These are phyloP conservation scores for Cyclotella atomus DNA, from an alignment of 108 stramenopile genomes.

Conservation along the genomic window DNA sequence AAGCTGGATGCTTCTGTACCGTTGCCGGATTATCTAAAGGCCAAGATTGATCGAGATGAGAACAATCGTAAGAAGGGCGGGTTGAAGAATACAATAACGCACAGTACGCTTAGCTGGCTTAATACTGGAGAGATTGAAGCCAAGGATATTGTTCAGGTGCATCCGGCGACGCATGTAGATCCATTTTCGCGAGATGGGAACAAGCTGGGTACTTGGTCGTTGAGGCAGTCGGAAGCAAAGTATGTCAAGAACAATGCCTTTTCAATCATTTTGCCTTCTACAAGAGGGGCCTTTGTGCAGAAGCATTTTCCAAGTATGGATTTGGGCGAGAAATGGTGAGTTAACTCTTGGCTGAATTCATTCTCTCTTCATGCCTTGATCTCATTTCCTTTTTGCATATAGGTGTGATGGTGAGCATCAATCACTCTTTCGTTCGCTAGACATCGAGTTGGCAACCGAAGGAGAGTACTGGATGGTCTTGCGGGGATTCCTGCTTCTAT, in stretches of 20 bases:
- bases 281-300: conserved; percentile 32
- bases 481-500: conserved; percentile 82
- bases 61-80: conserved; percentile 55
- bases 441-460: conserved; percentile 88
- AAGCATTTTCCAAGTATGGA: conserved; percentile 40
- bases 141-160: conserved; percentile 80
- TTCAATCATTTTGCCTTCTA: conserved; percentile 59
- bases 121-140: conserved; percentile 62
- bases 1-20: conserved; percentile 47
- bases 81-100: conserved; percentile 38
- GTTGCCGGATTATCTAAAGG: conserved; percentile 67
- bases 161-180: conserved; percentile 79
- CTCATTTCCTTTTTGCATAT: not conserved
- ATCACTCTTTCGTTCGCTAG: conserved; percentile 63
- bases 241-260: conserved; percentile 70
- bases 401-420: conserved; percentile 67
- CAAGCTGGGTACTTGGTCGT: conserved; percentile 67
- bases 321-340: conserved; percentile 69
- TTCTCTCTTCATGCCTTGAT: not conserved
- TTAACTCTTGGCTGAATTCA: not conserved
- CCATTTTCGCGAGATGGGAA: conserved; percentile 61
- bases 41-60: conserved; percentile 70
- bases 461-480: conserved; percentile 92
- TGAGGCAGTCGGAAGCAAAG: conserved; percentile 71
- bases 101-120: conserved; percentile 36